Evolutionary conservation across 2,329 filamentous ascomycete species (phyloP).

Genomic region (Aspergillaceae sp.): DNA sequence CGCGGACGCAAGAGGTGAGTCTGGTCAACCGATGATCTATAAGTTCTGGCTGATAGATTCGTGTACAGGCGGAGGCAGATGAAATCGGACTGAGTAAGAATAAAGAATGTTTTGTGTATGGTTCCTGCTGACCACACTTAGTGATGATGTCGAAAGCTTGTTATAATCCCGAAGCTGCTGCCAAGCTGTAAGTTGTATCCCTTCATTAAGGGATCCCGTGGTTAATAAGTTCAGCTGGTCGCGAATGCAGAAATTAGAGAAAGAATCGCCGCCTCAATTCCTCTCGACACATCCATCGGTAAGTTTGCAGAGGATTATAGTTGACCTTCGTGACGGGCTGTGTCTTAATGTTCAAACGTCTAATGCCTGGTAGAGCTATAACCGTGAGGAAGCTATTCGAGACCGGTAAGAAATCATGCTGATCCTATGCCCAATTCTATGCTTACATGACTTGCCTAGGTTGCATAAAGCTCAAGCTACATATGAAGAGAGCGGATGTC

Average conservation of each 20-base stretch:
- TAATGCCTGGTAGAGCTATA: constrained; percentile 33
- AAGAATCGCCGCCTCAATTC: constrained; percentile 45
- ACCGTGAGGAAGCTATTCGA: constrained; percentile 47
- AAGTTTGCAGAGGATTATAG: constrained; percentile 5
- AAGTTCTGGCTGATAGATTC: constrained; percentile 2
- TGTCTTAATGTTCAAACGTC: no score
- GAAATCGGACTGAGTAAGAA: constrained; percentile 48
- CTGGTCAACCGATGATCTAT: background rate
- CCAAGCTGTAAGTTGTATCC: constrained; percentile 36
- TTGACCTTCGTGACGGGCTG: no score
- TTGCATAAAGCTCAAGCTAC: constrained; percentile 31
- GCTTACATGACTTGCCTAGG: constrained; percentile 12
- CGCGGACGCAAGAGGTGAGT: constrained; percentile 47
- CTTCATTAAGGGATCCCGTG: background rate
- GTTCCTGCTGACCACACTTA: constrained; percentile 14
- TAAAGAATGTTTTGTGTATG: background rate
- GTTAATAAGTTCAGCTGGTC: constrained; percentile 32
- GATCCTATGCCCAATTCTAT: background rate
- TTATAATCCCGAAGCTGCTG: constrained; percentile 50
- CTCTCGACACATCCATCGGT: constrained; percentile 53
- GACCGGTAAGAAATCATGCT: constrained; percentile 35
- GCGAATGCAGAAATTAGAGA: constrained; percentile 43
- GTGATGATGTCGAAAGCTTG: constrained; percentile 57
- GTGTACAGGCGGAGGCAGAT: constrained; percentile 48
- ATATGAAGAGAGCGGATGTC: constrained; percentile 35